Conservation (phyloP, 2,329 filamentous ascomycete species). For the Talaromyces rugulosus region DNA sequence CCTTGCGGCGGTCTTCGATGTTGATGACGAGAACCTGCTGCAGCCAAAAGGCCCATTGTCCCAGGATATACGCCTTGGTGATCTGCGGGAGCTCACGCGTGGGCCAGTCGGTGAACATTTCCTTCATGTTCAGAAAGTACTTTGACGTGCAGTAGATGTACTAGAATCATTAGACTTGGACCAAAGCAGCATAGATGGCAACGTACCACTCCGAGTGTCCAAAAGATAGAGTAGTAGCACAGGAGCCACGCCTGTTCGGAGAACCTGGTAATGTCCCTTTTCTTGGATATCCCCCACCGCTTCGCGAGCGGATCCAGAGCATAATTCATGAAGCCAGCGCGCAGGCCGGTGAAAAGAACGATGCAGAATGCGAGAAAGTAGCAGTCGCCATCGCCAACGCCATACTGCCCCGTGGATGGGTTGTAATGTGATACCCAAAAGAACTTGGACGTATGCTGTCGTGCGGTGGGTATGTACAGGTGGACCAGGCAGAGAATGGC, state of each 20-base stretch:
- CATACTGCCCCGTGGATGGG: not conserved
- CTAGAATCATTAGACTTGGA: slow-evolving; percentile 35
- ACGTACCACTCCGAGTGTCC: slow-evolving; percentile 70
- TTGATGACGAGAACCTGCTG: slow-evolving; percentile 86
- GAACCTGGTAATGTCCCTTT: slow-evolving; percentile 70
- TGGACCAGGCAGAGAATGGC: too few relatives aligned
- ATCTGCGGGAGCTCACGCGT: slow-evolving; percentile 64
- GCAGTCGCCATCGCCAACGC: not conserved
- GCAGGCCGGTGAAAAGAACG: too few relatives aligned
- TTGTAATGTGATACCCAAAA: not conserved
- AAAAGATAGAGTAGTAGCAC: slow-evolving; percentile 71
- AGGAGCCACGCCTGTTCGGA: slow-evolving; percentile 85
- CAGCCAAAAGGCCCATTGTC: slow-evolving; percentile 81
- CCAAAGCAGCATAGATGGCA: not conserved
- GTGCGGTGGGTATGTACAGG: too few relatives aligned
- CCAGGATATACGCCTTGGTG: slow-evolving; percentile 77
- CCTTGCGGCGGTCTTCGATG: slow-evolving; percentile 83
- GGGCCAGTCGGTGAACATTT: slow-evolving; percentile 77
- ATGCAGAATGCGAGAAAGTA: too few relatives aligned
- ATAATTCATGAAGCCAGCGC: slow-evolving; percentile 48
- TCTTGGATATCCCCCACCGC: slow-evolving; percentile 62
- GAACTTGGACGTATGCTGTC: not conserved
- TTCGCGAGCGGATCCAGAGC: slow-evolving; percentile 69
- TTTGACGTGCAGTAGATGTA: slow-evolving; percentile 69
- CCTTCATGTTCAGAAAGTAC: slow-evolving; percentile 66